Conservation (phyloP, 2,329 filamentous ascomycete species). For the Raffaelea ambrosiae region DNA sequence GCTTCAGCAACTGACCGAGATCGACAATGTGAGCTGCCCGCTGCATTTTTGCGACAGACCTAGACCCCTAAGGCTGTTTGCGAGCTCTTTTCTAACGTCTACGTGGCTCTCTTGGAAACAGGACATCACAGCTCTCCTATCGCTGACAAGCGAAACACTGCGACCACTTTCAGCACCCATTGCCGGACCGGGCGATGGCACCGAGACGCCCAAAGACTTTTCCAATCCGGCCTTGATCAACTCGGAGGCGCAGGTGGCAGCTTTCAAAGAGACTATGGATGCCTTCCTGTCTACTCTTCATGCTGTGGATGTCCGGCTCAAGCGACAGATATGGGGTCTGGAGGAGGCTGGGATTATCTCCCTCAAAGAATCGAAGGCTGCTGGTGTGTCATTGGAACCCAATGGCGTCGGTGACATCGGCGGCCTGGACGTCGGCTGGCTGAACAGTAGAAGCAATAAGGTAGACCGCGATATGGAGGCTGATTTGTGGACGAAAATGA, state of each 20-base stretch:
- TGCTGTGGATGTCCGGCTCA: conserved; percentile 63
- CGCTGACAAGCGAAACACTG: conserved; percentile 49
- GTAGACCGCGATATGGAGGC: conserved; percentile 77
- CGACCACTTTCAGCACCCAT: conserved; percentile 48
- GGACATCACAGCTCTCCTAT: conserved; percentile 36
- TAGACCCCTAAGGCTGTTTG: no score
- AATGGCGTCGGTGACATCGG: conserved; percentile 48
- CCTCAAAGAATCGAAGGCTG: conserved; percentile 24
- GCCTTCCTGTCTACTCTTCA: conserved; percentile 68
- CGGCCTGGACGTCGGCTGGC: conserved; percentile 72
- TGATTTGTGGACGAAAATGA: conserved; percentile 63
- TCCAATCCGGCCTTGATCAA: conserved; percentile 8
- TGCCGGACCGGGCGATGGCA: conserved; percentile 1
- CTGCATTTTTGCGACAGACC: not conserved
- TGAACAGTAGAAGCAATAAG: conserved; percentile 78
- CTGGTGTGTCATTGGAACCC: conserved; percentile 34
- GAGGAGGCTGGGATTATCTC: conserved; percentile 73
- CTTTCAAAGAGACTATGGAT: conserved; percentile 51
- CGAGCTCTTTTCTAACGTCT: not conserved
- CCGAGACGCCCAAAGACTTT: not conserved
- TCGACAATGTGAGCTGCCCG: conserved; percentile 52
- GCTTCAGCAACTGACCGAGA: conserved; percentile 69
- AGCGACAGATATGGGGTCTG: conserved; percentile 67
- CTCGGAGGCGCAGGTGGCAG: conserved; percentile 40
- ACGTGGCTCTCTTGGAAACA: conserved; percentile 27